These are phyloP conservation scores for Eucalyptus cladocalyx DNA, from an alignment of 345 rosid genomes.

Conservation along the genomic window DNA sequence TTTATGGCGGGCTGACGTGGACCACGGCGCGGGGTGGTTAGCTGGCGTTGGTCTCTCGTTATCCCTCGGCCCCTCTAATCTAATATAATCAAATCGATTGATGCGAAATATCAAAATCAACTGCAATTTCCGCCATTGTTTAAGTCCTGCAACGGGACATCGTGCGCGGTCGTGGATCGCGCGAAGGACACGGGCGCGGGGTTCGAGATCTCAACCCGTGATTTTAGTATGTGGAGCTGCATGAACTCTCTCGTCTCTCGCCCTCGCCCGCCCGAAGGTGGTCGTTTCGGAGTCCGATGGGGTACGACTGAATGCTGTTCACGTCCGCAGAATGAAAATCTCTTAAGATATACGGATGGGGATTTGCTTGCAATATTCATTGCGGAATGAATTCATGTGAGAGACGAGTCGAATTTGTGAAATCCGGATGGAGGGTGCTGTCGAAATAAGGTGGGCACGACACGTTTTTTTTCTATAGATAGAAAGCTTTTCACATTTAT, in stretches of 20 bases:
- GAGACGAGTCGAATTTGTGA: background rate
- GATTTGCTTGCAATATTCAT: background rate
- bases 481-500: background rate
- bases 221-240: background rate
- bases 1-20: constrained; percentile 4
- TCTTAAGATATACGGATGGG: background rate
- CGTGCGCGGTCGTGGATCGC: background rate
- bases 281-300: background rate
- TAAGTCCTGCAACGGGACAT: background rate
- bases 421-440: background rate
- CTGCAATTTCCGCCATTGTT: background rate
- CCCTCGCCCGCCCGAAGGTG: background rate
- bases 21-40: background rate
- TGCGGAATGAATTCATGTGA: background rate
- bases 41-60: background rate
- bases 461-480: background rate
- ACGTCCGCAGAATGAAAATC: background rate
- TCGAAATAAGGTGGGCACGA: background rate
- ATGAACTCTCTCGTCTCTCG: background rate
- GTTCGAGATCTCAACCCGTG: background rate
- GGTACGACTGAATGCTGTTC: background rate
- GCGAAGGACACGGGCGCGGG: background rate
- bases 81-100: background rate
- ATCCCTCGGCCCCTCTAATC: background rate
- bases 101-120: background rate